Evolutionary conservation across 305 asterid genomes (phyloP).

Genomic region (Solanum hybrid): DNA sequence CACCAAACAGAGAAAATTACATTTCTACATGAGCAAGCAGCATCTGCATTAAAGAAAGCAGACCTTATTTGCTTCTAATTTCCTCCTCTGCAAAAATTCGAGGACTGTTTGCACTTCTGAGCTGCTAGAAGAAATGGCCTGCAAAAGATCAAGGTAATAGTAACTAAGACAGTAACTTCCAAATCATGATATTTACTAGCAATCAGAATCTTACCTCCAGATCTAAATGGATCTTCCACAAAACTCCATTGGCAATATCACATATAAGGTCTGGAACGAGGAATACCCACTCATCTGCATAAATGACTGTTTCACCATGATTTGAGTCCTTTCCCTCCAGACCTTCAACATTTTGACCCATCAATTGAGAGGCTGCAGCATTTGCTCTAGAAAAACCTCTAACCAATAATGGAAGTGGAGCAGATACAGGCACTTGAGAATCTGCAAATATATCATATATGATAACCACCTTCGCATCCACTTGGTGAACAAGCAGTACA

Average conservation of each 20-base stretch:
- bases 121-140: constrained; percentile 93
- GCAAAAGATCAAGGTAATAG: constrained; percentile 16
- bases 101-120: constrained; percentile 72
- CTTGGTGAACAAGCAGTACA: constrained; percentile 89
- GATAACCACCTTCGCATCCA: constrained; percentile 89
- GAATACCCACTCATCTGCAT: constrained; percentile 81
- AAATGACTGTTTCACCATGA: constrained; percentile 40
- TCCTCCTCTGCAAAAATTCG: constrained; percentile 89
- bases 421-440: constrained; percentile 75
- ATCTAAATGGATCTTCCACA: constrained; percentile 85
- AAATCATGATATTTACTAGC: constrained; percentile 8
- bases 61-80: constrained; percentile 81
- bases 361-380: constrained; percentile 36
- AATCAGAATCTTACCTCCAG: constrained; percentile 63
- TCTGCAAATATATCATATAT: constrained; percentile 72
- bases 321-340: constrained; percentile 28
- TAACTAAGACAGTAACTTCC: neutral
- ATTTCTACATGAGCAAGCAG: neutral
- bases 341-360: constrained; percentile 24
- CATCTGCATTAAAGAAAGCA: neutral
- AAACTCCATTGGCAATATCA: constrained; percentile 56
- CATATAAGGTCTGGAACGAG: constrained; percentile 83
- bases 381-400: constrained; percentile 57
- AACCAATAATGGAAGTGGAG: constrained; percentile 87
- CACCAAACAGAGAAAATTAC: neutral